phyloP scores from a whole-genome alignment of 768 basidiomycete genomes.

The Pisolithus orientalis region DNA sequence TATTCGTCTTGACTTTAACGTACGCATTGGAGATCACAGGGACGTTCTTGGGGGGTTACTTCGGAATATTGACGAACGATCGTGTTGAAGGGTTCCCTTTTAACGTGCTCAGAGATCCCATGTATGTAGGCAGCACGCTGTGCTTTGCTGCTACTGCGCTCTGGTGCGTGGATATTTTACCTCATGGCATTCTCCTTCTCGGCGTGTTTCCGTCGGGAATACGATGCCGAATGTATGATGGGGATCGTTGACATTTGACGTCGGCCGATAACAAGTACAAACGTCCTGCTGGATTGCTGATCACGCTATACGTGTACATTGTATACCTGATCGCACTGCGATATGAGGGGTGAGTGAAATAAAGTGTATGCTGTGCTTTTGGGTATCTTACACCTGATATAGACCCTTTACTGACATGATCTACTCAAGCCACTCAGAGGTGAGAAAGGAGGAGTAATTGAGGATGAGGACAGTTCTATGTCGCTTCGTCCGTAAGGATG shows the following conservation, averaged over 20 bases:
- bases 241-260: too few relatives aligned
- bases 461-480: background rate
- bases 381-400: conserved; percentile 3
- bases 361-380: background rate
- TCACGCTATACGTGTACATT: conserved; percentile 77
- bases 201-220: too few relatives aligned
- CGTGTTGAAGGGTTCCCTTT: conserved; percentile 97
- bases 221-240: too few relatives aligned
- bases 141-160: conserved; percentile 83
- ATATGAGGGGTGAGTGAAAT: conserved; percentile 75
- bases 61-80: conserved; percentile 81
- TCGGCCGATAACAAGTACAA: conserved; percentile 54
- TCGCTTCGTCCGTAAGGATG: too few relatives aligned
- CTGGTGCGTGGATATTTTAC: conserved; percentile 49
- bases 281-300: conserved; percentile 74
- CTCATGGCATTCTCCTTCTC: too few relatives aligned
- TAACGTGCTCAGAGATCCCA: conserved; percentile 87
- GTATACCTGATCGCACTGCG: conserved; percentile 79
- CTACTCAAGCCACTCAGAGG: conserved; percentile 49
- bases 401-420: conserved; percentile 83
- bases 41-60: conserved; percentile 83
- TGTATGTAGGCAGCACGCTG: conserved; percentile 95
- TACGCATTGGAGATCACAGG: conserved; percentile 91
- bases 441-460: conserved; percentile 15
- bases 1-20: conserved; percentile 83